Base-by-base conservation (phyloP, 169 alveolate species). In the Eimeria maxima region DNA sequence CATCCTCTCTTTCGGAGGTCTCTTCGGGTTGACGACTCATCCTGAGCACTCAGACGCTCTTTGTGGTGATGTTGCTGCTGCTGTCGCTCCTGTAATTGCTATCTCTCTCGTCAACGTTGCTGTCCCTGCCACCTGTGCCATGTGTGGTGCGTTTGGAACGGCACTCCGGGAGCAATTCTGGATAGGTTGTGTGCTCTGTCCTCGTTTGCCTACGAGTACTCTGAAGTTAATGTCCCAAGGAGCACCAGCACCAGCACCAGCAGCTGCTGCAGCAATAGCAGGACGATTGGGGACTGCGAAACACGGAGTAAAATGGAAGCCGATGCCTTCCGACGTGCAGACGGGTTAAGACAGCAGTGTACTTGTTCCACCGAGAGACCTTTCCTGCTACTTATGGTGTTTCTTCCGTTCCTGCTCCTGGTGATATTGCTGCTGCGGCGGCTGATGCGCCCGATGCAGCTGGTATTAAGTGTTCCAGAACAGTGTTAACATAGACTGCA, bases 1-100 rank as follows among this genome's bases (percentile, higher is more conserved):
- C 89, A 65, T 78, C 89, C 89, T 33, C 63, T 78, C 45, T 78
- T 47, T 78, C 89, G 89, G 89, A 47, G 89, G 89, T 65, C 63
- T 78, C 89, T 11, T 45, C 45, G 55, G 65, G 63, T 67, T 78
- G 89, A 24, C 24, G 27, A 78, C 57, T 24, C 89, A 78, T 78
- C 63, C 20, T 78, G 14, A 42, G 89, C 65, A 14, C 24, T 38
- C 89, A 78, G 89, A 38, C 13, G 83, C 83, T 53, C 53, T 33
- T 71, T 11, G 29, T 71, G 83, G 55, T 71, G 83, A 50, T 71
- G 83, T 53, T 71, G 83, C 83, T 71, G 83, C 83, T 71, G 83
- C 83, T 71, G 83, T 53, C 14, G 83, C 45, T 33, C 24, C 22
- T 71, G 22, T 24, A 2, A 53, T 53, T 71, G 83, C 53, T 42